These are phyloP conservation scores for Elsinoe fawcettii DNA, from an alignment of 2,329 filamentous ascomycete species.

Conservation along the genomic window DNA sequence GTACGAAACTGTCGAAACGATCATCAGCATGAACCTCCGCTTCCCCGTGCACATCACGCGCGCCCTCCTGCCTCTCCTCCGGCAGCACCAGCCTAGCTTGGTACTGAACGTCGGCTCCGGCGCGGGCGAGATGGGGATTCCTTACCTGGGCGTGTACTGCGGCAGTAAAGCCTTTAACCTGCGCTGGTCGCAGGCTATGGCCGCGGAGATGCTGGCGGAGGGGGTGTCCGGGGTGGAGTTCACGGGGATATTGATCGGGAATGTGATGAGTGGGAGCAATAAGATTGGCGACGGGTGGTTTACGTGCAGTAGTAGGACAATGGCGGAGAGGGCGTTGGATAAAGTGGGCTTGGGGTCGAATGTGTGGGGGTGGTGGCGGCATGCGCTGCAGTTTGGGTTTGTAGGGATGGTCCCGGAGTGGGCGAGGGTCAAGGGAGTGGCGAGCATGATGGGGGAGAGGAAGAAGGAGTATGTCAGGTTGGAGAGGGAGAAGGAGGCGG, in stretches of 20 bases:
- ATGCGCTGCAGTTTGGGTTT: constrained; percentile 22
- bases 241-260: constrained; percentile 31
- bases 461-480: constrained; percentile 8
- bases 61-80: constrained; percentile 40
- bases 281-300: constrained; percentile 21
- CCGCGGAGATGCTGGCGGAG: constrained; percentile 37
- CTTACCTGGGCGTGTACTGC: constrained; percentile 41
- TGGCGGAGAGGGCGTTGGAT: constrained; percentile 20
- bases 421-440: constrained; percentile 15
- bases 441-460: constrained; percentile 17
- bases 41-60: constrained; percentile 46
- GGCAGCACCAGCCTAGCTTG: constrained; percentile 36
- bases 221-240: constrained; percentile 32
- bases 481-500: background rate
- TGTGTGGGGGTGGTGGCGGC: constrained; percentile 24
- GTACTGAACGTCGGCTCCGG: constrained; percentile 47
- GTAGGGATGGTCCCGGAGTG: constrained; percentile 20
- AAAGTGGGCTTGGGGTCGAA: constrained; percentile 22
- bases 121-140: constrained; percentile 37
- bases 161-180: constrained; percentile 42
- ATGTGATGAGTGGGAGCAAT: constrained; percentile 26
- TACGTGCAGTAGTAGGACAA: constrained; percentile 18
- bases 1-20: constrained; percentile 33
- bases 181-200: constrained; percentile 34
- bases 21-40: constrained; percentile 42